phyloP scores from a whole-genome alignment of 768 basidiomycete genomes.

The Leccinum sublutescens region DNA sequence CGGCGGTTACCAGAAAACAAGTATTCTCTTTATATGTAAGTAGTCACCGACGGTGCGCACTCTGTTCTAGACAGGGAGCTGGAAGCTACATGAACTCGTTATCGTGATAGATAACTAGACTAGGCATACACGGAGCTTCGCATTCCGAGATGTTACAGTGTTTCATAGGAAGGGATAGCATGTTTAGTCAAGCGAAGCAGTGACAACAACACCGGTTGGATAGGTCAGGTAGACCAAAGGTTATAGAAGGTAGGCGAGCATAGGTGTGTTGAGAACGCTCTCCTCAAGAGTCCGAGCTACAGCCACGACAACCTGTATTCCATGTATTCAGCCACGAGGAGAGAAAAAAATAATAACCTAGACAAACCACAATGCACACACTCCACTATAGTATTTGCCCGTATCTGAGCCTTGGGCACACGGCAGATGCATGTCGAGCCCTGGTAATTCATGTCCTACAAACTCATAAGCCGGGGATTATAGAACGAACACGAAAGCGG shows the following conservation, averaged over 20 bases:
- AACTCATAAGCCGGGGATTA: conserved; percentile 10
- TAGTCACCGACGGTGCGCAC: neutral
- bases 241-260: neutral
- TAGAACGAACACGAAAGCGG: conserved; percentile 3
- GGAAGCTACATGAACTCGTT: neutral
- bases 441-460: conserved; percentile 97
- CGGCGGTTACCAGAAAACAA: conserved; percentile 7
- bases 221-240: neutral
- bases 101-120: conserved; percentile 1
- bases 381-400: conserved; percentile 88
- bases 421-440: conserved; percentile 98
- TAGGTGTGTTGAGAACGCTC: neutral
- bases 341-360: neutral
- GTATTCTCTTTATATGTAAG: neutral
- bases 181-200: neutral
- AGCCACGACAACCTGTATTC: conserved; percentile 77
- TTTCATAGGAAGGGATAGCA: neutral
- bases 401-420: conserved; percentile 92
- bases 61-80: neutral
- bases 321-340: conserved; percentile 12
- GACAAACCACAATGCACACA: conserved; percentile 94
- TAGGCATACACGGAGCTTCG: conserved; percentile 2
- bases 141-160: neutral
- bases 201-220: neutral
- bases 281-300: conserved; percentile 78